Conservation (phyloP, 1,139 yeast species). For the Candida albicans region DNA sequence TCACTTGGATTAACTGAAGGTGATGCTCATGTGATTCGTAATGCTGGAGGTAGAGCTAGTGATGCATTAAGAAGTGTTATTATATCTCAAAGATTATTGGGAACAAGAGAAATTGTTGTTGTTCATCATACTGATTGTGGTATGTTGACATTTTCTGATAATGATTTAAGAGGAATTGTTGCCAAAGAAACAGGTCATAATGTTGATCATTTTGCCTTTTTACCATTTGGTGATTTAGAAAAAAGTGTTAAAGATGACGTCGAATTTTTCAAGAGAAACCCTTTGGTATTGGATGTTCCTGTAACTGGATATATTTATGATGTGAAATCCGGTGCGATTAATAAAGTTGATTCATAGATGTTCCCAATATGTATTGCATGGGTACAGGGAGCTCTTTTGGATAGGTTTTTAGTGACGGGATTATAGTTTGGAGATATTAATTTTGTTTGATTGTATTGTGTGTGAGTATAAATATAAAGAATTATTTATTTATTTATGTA, state of each 20-base stretch:
- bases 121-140: constrained; percentile 46
- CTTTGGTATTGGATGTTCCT: constrained; percentile 32
- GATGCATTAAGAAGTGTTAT: constrained; percentile 42
- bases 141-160: constrained; percentile 41
- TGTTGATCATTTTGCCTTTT: constrained; percentile 31
- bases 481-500: neutral
- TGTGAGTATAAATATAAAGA: neutral
- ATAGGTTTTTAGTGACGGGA: neutral
- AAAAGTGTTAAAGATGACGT: constrained; percentile 39
- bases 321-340: constrained; percentile 34
- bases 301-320: constrained; percentile 39
- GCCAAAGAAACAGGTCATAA: constrained; percentile 28
- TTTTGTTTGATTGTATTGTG: neutral
- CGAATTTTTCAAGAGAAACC: constrained; percentile 23
- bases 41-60: constrained; percentile 45
- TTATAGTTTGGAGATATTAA: neutral
- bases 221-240: constrained; percentile 34
- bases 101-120: constrained; percentile 40
- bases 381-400: neutral
- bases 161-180: constrained; percentile 25
- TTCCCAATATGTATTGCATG: neutral
- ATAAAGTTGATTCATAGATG: constrained; percentile 16
- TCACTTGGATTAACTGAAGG: constrained; percentile 42
- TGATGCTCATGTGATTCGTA: constrained; percentile 46
- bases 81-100: constrained; percentile 34